Base-by-base conservation (phyloP, 192 early-diverging fungal genomes). In the Coemansia sp. region DNA sequence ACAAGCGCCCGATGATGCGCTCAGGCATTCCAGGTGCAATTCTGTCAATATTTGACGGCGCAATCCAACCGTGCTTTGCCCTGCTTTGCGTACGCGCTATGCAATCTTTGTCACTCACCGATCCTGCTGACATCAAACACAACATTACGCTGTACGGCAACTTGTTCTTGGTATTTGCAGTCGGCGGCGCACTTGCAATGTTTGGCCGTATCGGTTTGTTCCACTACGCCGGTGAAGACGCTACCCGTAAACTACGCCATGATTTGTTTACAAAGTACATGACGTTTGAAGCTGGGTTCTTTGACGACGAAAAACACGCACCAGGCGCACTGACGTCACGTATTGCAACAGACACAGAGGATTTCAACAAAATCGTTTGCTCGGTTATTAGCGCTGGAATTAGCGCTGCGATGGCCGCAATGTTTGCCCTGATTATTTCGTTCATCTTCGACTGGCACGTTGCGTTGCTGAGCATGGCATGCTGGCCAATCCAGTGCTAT, bases 261-360 rank as follows among this genome's bases (percentile, higher is more conserved):
- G 65, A 80, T n/a, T 67, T 83, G 5, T 95, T 95, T 80, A 56
- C 70, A 2, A 76, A 88, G 24, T 87, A 95, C 54, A 65, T 95
- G 57, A 79, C 83, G n/a, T 93, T 95, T 72, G 91, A 95, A 21
- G 91, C 94, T 61, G 91, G 73, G 1, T 97, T 87, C 82, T 97
- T 94, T 75, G 94, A 97, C 72, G 69, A 85, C 17, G 85, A 88
- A 59, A 76, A 81, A 59, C 89, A 91, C 66, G 78, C 85, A 59
- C 87, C 88, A 1, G 95, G 95, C 29, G 87, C 87, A 12, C 68
- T 98, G 48, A 92, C 92, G n/a, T 84, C 89, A 14, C 72, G 85
- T 32, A 83, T 98, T 29, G 88, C 94, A 9, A 85, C 86, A 7
- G 95, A 98, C 67, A 87, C 93, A 14, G 83, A 82, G 23, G 71